phyloP scores from a whole-genome alignment of 1,284 basidiomycete genomes.

The Xerocomus minutiporus region DNA sequence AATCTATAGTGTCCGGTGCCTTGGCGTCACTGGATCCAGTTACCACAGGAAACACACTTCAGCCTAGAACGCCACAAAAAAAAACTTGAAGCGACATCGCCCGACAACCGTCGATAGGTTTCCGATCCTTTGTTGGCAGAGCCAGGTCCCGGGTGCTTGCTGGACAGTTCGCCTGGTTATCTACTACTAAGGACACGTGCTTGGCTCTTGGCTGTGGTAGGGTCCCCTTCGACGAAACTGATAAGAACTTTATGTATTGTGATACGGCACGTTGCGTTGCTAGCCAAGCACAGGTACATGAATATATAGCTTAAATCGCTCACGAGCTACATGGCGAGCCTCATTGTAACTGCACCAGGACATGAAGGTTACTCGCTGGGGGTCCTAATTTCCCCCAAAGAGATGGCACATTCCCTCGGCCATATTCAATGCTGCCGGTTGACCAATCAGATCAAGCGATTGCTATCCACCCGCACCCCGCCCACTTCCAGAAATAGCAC shows the following conservation, averaged over 20 bases:
- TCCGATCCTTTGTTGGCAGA: background rate
- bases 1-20: background rate
- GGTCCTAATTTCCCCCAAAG: too few species aligned
- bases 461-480: slow-evolving; percentile 1
- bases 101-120: background rate
- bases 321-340: too few species aligned
- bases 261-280: background rate
- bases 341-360: background rate
- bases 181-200: too few species aligned
- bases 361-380: too few species aligned
- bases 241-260: too few species aligned
- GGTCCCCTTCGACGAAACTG: background rate
- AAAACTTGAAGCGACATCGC: background rate
- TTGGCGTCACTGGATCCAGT: too few species aligned
- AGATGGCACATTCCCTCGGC: background rate
- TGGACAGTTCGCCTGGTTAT: too few species aligned
- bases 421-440: background rate
- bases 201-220: too few species aligned
- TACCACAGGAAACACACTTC: background rate
- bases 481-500: slow-evolving; percentile 3
- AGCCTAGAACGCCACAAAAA: background rate
- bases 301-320: too few species aligned
- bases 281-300: background rate
- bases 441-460: slow-evolving; percentile 10
- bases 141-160: too few species aligned